A percentile compares a stretch with the other conserved stretches of the same genome.
These are phyloP conservation scores for Fusarium sp. DNA, from an alignment of 2,329 filamentous ascomycete species.

Conservation along the genomic window DNA sequence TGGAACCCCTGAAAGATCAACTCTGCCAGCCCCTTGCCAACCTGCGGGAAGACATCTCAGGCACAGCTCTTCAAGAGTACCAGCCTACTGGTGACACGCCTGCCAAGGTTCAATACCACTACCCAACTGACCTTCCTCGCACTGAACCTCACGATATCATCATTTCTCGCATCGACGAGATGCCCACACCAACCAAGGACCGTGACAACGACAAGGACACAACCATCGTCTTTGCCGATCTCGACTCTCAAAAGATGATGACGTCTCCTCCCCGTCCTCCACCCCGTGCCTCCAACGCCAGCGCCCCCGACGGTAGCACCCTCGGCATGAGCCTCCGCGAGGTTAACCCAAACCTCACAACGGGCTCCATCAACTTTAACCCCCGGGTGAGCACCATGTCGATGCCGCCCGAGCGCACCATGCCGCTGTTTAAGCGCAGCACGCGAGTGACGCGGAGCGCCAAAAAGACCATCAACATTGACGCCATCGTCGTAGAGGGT, in stretches of 20 bases:
- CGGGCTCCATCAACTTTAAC: conserved; percentile 55
- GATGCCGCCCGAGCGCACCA: conserved; percentile 55
- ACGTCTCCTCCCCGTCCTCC: conserved; percentile 49
- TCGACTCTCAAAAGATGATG: conserved; percentile 44
- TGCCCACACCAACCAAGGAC: conserved; percentile 35
- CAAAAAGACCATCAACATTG: conserved; percentile 44
- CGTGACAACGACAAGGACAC: conserved; percentile 50
- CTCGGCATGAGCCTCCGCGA: conserved; percentile 64
- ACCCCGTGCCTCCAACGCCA: conserved; percentile 45
- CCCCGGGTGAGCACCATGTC: conserved; percentile 57
- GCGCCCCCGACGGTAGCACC: conserved; percentile 46
- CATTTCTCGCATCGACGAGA: conserved; percentile 56
- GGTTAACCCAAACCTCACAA: conserved; percentile 63
- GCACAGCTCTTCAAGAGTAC: conserved; percentile 80
- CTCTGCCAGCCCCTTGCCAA: conserved; percentile 77
- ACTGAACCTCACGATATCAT: conserved; percentile 67
- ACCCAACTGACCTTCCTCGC: conserved; percentile 80
- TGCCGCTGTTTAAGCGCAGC: conserved; percentile 63
- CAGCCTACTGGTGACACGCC: conserved; percentile 88
- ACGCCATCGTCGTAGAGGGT: conserved; percentile 55
- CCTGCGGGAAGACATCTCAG: conserved; percentile 76
- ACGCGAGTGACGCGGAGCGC: conserved; percentile 51
- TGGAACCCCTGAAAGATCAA: conserved; percentile 70
- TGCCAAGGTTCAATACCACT: conserved; percentile 83
- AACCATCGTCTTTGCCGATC: conserved; percentile 58